A percentile compares a stretch with the other conserved stretches of the same genome.
These are phyloP conservation scores for Backusella morwellensis DNA, from an alignment of 192 early-diverging fungal genomes.

Conservation along the genomic window DNA sequence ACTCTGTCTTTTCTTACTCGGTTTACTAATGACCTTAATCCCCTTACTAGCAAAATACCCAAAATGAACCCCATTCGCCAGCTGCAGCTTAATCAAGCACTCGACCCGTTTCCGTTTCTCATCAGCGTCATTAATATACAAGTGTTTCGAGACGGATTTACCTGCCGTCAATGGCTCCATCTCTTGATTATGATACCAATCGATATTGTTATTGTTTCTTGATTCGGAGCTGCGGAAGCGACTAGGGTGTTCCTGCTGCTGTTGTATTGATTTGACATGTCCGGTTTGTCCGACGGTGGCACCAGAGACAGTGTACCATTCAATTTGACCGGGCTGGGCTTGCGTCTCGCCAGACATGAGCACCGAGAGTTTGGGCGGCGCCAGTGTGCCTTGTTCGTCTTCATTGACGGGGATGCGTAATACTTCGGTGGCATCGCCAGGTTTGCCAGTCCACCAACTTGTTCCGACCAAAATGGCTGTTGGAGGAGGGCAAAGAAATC, in stretches of 20 bases:
- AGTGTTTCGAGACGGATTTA: slow-evolving; percentile 76
- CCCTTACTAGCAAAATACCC: slow-evolving; percentile 74
- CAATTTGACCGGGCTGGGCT: slow-evolving; percentile 48
- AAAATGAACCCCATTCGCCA: slow-evolving; percentile 56
- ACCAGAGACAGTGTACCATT: slow-evolving; percentile 51
- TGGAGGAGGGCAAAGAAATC: slow-evolving; percentile 82
- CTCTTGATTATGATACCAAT: slow-evolving; percentile 22
- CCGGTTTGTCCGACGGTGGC: slow-evolving; percentile 28
- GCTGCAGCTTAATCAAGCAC: slow-evolving; percentile 68
- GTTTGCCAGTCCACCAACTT: slow-evolving; percentile 59
- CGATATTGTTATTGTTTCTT: slow-evolving; percentile 20
- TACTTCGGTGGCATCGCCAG: not conserved
- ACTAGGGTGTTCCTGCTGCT: slow-evolving; percentile 2
- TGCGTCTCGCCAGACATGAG: slow-evolving; percentile 55
- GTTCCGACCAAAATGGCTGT: slow-evolving; percentile 76
- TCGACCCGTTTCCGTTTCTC: slow-evolving; percentile 80
- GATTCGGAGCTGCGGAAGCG: slow-evolving; percentile 12
- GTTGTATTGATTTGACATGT: slow-evolving; percentile 10
- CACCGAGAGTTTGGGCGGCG: slow-evolving; percentile 54
- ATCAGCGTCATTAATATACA: slow-evolving; percentile 85
- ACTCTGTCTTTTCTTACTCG: slow-evolving; percentile 86
- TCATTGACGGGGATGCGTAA: slow-evolving; percentile 3
- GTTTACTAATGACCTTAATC: slow-evolving; percentile 91
- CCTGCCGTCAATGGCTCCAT: slow-evolving; percentile 48
- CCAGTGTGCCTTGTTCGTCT: slow-evolving; percentile 14